Percentiles rank a stretch among this genome's conserved stretches.
These are phyloP conservation scores for Phascolomyces articulosus DNA, from an alignment of 371 early-diverging fungal species.

Conservation along the genomic window DNA sequence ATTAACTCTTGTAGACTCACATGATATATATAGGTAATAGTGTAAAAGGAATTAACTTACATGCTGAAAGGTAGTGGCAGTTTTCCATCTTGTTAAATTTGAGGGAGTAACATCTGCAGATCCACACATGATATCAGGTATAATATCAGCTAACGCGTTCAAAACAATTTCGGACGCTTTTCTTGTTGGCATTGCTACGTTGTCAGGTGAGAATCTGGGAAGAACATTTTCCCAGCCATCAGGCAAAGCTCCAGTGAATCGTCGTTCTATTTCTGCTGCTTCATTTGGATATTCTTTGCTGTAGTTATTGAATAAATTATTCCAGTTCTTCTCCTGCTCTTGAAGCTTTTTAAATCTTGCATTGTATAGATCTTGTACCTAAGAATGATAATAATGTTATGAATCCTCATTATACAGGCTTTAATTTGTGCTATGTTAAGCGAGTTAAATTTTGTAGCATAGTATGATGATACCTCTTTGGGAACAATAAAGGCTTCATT, in stretches of 20 bases:
- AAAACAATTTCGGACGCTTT: slow-evolving; percentile 87
- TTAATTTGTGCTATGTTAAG: too few relatives aligned
- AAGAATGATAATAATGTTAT: slow-evolving; percentile 66
- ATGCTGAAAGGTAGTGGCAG: slow-evolving; percentile 92
- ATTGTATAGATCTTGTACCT: slow-evolving; percentile 60
- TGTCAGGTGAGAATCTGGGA: slow-evolving; percentile 81
- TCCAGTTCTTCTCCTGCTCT: slow-evolving; percentile 76
- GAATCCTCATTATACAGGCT: not conserved
- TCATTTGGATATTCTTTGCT: slow-evolving; percentile 62
- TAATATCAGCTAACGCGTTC: slow-evolving; percentile 67
- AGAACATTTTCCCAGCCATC: slow-evolving; percentile 72
- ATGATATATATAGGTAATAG: not conserved
- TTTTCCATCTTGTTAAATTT: slow-evolving; percentile 95
- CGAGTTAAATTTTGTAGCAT: too few relatives aligned
- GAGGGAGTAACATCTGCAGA: slow-evolving; percentile 99
- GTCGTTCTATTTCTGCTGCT: slow-evolving; percentile 80
- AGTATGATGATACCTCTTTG: slow-evolving; percentile 50
- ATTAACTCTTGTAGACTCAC: too few relatives aligned
- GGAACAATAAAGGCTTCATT: slow-evolving; percentile 79
- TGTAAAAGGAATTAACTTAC: too few relatives aligned
- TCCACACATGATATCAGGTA: slow-evolving; percentile 96
- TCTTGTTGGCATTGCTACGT: slow-evolving; percentile 88
- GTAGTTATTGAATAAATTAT: slow-evolving; percentile 71
- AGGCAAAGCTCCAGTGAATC: slow-evolving; percentile 76
- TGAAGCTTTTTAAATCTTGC: slow-evolving; percentile 17